A percentile compares a stretch with the other conserved stretches of the same genome.
phyloP scores from a whole-genome alignment of 106 monocot genomes.

The Allium fistulosum region DNA sequence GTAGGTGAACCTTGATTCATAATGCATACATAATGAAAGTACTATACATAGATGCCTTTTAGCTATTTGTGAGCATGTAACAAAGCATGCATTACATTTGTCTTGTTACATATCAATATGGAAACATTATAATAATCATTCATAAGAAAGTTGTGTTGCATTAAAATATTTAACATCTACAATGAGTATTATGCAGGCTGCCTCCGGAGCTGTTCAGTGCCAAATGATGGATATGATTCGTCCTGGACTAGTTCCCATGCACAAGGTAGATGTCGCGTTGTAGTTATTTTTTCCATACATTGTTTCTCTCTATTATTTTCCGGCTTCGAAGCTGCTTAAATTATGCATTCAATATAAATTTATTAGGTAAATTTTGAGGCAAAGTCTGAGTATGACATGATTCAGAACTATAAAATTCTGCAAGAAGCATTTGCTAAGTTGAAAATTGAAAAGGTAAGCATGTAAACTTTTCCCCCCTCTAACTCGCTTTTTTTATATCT shows the following conservation, averaged over 20 bases:
- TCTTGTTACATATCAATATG: no score
- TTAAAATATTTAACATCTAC: background rate
- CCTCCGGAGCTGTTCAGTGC: constrained; percentile 89
- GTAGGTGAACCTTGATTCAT: no score
- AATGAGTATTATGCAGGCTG: constrained; percentile 40
- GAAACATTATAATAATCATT: background rate
- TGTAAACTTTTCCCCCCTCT: no score
- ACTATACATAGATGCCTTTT: no score
- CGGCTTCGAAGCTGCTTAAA: background rate
- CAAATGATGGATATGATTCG: constrained; percentile 93
- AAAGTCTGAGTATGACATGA: constrained; percentile 87
- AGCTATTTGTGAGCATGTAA: no score
- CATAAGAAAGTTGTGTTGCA: background rate
- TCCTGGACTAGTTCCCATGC: constrained; percentile 82
- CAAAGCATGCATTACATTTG: no score
- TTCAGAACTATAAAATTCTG: constrained; percentile 84
- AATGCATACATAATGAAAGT: no score
- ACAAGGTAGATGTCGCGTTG: constrained; percentile 41
- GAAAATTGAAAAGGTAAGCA: constrained; percentile 66
- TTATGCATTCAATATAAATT: constrained; percentile 3
- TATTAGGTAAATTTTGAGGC: constrained; percentile 91
- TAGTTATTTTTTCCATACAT: background rate
- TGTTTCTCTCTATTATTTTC: background rate
- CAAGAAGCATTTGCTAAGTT: constrained; percentile 87
- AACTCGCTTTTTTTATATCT: no score